These are phyloP conservation scores for Alternaria incomplexa DNA, from an alignment of 2,329 filamentous ascomycete genomes.

Conservation along the genomic window DNA sequence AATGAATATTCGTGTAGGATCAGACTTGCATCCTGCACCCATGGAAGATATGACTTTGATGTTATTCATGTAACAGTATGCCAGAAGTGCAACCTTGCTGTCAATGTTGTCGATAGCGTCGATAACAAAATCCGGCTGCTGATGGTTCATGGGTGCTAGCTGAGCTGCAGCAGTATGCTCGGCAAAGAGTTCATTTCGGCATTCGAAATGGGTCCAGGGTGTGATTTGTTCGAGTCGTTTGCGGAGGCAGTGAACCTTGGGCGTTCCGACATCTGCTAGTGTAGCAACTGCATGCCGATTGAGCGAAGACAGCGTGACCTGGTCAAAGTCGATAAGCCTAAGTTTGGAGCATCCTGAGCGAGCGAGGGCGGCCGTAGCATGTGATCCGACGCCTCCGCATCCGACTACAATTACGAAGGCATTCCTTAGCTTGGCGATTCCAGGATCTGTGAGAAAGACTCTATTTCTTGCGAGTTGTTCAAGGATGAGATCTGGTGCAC, in stretches of 20 bases:
- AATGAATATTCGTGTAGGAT: conserved; percentile 81
- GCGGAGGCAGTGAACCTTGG: conserved; percentile 87
- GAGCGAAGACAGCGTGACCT: conserved; percentile 91
- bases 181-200: conserved; percentile 82
- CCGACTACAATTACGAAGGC: conserved; percentile 91
- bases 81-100: conserved; percentile 87
- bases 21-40: conserved; percentile 94
- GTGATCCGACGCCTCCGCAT: conserved; percentile 92
- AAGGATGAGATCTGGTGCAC: conserved; percentile 75
- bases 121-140: conserved; percentile 83
- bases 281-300: conserved; percentile 97
- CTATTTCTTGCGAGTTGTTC: conserved; percentile 94
- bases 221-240: conserved; percentile 82
- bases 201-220: conserved; percentile 91
- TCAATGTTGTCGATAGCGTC: conserved; percentile 99
- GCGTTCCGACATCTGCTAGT: conserved; percentile 87
- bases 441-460: conserved; percentile 85
- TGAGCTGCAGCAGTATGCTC: conserved; percentile 69
- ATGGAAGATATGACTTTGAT: conserved; percentile 91
- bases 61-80: conserved; percentile 80
- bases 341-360: conserved; percentile 89
- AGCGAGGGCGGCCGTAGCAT: conserved; percentile 83
- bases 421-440: conserved; percentile 77
- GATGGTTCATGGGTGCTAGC: conserved; percentile 70
- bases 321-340: conserved; percentile 93